These are phyloP conservation scores for Helotiales sp. DNA, from an alignment of 2,329 filamentous ascomycete genomes.

Conservation along the genomic window DNA sequence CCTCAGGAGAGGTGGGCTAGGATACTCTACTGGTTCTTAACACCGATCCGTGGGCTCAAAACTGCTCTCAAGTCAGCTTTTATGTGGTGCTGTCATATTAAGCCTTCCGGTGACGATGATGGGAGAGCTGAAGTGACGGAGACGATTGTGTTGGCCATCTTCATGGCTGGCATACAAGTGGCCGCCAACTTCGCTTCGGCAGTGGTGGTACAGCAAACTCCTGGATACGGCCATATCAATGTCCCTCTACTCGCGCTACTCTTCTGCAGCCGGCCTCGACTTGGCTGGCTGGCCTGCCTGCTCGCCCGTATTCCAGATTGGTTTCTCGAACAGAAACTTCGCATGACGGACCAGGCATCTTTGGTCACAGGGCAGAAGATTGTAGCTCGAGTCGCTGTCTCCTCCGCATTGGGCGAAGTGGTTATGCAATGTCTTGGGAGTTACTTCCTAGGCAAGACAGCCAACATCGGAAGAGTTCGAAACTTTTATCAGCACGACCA, in stretches of 20 bases:
- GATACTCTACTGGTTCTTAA: neutral
- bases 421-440: neutral
- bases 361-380: neutral
- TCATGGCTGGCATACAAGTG: neutral
- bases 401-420: neutral
- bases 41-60: neutral
- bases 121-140: neutral
- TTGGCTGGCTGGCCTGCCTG: neutral
- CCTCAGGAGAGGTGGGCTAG: neutral
- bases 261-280: conserved; percentile 3
- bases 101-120: neutral
- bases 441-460: neutral
- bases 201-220: neutral
- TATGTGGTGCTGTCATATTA: neutral
- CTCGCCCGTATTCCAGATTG: neutral
- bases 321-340: neutral
- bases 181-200: neutral
- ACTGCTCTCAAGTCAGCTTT: neutral
- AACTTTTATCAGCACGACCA: neutral
- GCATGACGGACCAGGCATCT: neutral
- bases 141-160: neutral
- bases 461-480: neutral
- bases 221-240: neutral
- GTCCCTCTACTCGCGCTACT: neutral
- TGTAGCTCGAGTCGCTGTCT: neutral